Evolutionary conservation across 129 eudicot species (phyloP).

Genomic region (Saposhnikovia divaricata): DNA sequence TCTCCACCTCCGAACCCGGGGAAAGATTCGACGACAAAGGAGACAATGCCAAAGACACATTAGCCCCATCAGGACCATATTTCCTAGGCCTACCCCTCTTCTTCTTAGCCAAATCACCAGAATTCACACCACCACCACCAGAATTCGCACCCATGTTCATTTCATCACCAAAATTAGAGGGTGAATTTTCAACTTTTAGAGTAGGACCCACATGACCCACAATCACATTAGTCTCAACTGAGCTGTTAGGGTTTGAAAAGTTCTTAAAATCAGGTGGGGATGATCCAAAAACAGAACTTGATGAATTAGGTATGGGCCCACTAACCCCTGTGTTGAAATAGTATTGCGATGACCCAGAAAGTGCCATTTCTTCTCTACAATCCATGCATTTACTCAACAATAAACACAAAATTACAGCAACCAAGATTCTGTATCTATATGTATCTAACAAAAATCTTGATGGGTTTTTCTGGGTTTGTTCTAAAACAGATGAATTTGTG

Average conservation of each 20-base stretch:
- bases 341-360: slow-evolving; percentile 49
- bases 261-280: slow-evolving; percentile 45
- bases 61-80: slow-evolving; percentile 78
- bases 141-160: slow-evolving; percentile 24
- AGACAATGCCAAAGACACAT: slow-evolving; percentile 45
- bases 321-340: slow-evolving; percentile 57
- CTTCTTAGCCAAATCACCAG: slow-evolving; percentile 48
- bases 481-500: slow-evolving; percentile 61
- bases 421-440: background rate
- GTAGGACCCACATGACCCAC: slow-evolving; percentile 39
- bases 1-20: slow-evolving; percentile 28
- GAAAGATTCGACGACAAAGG: slow-evolving; percentile 43
- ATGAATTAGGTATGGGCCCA: slow-evolving; percentile 28
- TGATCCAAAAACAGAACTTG: slow-evolving; percentile 18
- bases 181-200: slow-evolving; percentile 47
- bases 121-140: background rate
- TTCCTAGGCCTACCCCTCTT: slow-evolving; percentile 92
- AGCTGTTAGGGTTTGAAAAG: slow-evolving; percentile 43
- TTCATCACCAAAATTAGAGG: slow-evolving; percentile 43
- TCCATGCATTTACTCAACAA: slow-evolving; percentile 76
- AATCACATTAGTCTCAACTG: slow-evolving; percentile 41
- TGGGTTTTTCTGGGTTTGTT: slow-evolving; percentile 41
- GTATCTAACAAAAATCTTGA: slow-evolving; percentile 5
- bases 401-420: background rate
- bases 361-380: slow-evolving; percentile 82